Base-by-base conservation (phyloP, 305 asterid genomes). In the Fraxinus dipetala region DNA sequence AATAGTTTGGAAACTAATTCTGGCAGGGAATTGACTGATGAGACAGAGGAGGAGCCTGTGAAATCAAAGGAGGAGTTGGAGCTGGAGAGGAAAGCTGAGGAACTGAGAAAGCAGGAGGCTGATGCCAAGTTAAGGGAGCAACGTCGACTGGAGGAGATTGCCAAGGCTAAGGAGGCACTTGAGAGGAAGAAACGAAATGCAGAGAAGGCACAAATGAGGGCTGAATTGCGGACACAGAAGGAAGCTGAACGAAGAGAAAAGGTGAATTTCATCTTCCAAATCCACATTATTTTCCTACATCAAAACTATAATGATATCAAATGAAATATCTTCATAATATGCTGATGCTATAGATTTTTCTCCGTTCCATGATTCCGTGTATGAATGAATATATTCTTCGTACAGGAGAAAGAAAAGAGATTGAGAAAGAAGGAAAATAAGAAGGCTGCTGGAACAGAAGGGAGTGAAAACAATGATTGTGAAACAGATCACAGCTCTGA, bases 241-340 rank as follows among this genome's bases (percentile, higher is more conserved):
- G 95, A 90, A 84, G 92, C 93, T 30, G 95, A 90, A 85, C 91
- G 85, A 77, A 89, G 79, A 84, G 93, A 90, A 81, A 91, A 91
- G 95, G 95, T 91, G 80, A 81, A 32, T 72, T 35, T 72, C 73
- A 31, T 8, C 14, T 74, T 48, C 48, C 73, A 30, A n/a, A 30
- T 43, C 30, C 40, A 5, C 65, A 22, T 77, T 70, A 34, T 75
- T 75, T 45, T 51, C 28, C 38, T 67, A 67, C 11, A 30, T 11
- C 10, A 5, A 11, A 69, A 13, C 75, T 61, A 20, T 59, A 54
- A 59, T 20, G 70, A 22, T 59, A 2, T 65, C 36, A 63, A 63
- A 63, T 63, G 32, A 63, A 28, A 63, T 35, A 51, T 18, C 54
- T 43, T 65, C 4, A 67, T 3, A 34, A 26, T 30, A 35, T 79